These are phyloP conservation scores for Aspergillus sojae DNA, from an alignment of 2,329 filamentous ascomycete species.

Conservation along the genomic window DNA sequence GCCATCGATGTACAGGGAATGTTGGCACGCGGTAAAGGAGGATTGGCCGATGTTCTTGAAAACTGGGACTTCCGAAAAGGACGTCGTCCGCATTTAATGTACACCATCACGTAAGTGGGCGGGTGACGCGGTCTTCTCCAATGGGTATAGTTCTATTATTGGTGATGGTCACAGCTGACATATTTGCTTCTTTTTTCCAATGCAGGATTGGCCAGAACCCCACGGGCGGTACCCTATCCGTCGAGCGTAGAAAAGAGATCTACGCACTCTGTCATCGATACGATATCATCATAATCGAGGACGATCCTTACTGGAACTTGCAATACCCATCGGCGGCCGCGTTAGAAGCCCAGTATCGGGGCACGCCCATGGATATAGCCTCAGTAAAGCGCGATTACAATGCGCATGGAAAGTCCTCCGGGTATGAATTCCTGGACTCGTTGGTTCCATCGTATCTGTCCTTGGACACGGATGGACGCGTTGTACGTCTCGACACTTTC, in stretches of 20 bases:
- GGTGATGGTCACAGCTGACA: conserved; percentile 11
- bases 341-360: conserved; percentile 36
- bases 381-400: conserved; percentile 44
- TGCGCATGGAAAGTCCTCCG: conserved; percentile 56
- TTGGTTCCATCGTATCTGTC: conserved; percentile 80
- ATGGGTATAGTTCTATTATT: not conserved
- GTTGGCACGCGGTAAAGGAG: conserved; percentile 70
- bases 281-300: conserved; percentile 88
- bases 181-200: not conserved
- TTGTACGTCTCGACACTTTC: conserved; percentile 89
- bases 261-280: conserved; percentile 81
- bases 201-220: conserved; percentile 84
- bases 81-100: conserved; percentile 78
- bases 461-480: conserved; percentile 81
- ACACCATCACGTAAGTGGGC: conserved; percentile 77
- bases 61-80: conserved; percentile 80
- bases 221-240: conserved; percentile 72
- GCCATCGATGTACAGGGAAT: conserved; percentile 80
- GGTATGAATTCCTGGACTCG: conserved; percentile 79
- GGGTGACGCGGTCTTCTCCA: not conserved
- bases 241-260: conserved; percentile 74
- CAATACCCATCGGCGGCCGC: conserved; percentile 75
- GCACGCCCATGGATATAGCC: conserved; percentile 31
- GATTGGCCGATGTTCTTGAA: conserved; percentile 74
- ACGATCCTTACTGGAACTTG: conserved; percentile 95